These are phyloP conservation scores for Vitis hybrid DNA, from an alignment of 177 flowering plant species.

Conservation along the genomic window DNA sequence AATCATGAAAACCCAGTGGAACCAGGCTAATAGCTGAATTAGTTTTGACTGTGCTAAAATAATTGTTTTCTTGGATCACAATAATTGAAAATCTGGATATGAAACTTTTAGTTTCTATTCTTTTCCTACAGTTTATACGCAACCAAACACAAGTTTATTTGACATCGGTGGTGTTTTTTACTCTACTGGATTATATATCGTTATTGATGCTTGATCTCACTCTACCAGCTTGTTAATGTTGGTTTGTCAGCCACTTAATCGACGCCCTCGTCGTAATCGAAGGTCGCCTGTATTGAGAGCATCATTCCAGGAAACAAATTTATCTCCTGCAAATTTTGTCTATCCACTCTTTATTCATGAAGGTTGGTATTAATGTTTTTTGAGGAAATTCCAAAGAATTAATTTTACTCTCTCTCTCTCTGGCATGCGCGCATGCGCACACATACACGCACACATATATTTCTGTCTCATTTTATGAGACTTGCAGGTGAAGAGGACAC, in stretches of 20 bases:
- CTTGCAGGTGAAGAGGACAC: slow-evolving; percentile 89
- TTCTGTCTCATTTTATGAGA: not conserved
- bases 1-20: too few species aligned
- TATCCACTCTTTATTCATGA: slow-evolving; percentile 98
- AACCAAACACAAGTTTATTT: too few species aligned
- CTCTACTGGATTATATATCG: not conserved
- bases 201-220: not conserved
- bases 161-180: not conserved
- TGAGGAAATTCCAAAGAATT: not conserved
- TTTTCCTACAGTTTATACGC: too few species aligned
- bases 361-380: slow-evolving; percentile 45
- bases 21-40: too few species aligned
- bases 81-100: too few species aligned
- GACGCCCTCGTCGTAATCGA: slow-evolving; percentile 91
- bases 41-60: too few species aligned
- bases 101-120: too few species aligned
- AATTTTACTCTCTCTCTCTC: not conserved
- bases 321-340: slow-evolving; percentile 86
- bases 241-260: slow-evolving; percentile 54
- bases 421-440: not conserved
- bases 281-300: slow-evolving; percentile 69
- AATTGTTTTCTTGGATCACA: too few species aligned
- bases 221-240: not conserved
- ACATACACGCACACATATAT: too few species aligned
- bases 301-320: slow-evolving; percentile 80